Evolutionary conservation across 2,329 filamentous ascomycete genomes (phyloP).

Genomic region (Aspergillaceae sp.): DNA sequence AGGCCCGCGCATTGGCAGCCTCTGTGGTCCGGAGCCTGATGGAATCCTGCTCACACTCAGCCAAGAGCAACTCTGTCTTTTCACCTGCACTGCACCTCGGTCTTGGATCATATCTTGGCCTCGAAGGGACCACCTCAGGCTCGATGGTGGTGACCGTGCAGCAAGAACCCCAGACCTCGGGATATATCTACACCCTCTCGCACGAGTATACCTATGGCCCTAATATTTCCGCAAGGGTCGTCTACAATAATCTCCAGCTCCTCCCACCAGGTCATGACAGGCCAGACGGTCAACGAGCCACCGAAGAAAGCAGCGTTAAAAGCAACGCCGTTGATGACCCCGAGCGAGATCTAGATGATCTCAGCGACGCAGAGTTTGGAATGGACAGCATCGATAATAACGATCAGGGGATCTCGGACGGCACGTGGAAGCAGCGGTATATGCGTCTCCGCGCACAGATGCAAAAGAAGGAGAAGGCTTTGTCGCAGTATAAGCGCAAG

Average conservation of each 20-base stretch:
- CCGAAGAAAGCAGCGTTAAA: slow-evolving; percentile 4
- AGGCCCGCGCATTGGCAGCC: slow-evolving; percentile 24
- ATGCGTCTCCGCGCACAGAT: slow-evolving; percentile 29
- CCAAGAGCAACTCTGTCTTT: slow-evolving; percentile 14
- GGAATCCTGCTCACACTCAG: slow-evolving; percentile 19
- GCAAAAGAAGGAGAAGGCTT: slow-evolving; percentile 30
- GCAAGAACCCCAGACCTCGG: slow-evolving; percentile 2
- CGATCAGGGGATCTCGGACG: slow-evolving; percentile 11
- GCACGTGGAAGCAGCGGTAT: slow-evolving; percentile 34
- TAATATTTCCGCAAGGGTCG: slow-evolving; percentile 19
- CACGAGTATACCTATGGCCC: slow-evolving; percentile 19
- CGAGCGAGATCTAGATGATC: slow-evolving; percentile 4
- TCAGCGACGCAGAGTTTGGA: slow-evolving; percentile 21
- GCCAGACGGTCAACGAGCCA: not conserved
- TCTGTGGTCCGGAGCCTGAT: slow-evolving; percentile 24
- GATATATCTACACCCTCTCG: slow-evolving; percentile 14
- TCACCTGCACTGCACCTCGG: slow-evolving; percentile 30
- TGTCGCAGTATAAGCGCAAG: slow-evolving; percentile 34
- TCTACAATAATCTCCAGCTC: slow-evolving; percentile 3
- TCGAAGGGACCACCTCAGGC: slow-evolving; percentile 15
- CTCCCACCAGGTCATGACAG: not conserved
- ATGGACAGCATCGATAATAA: slow-evolving; percentile 16
- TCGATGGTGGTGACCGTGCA: slow-evolving; percentile 19
- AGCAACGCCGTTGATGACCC: slow-evolving; percentile 11
- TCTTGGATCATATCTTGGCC: slow-evolving; percentile 27